Evolutionary conservation across 1,284 basidiomycete genomes (phyloP).

Genomic region (Ustilago curta): DNA sequence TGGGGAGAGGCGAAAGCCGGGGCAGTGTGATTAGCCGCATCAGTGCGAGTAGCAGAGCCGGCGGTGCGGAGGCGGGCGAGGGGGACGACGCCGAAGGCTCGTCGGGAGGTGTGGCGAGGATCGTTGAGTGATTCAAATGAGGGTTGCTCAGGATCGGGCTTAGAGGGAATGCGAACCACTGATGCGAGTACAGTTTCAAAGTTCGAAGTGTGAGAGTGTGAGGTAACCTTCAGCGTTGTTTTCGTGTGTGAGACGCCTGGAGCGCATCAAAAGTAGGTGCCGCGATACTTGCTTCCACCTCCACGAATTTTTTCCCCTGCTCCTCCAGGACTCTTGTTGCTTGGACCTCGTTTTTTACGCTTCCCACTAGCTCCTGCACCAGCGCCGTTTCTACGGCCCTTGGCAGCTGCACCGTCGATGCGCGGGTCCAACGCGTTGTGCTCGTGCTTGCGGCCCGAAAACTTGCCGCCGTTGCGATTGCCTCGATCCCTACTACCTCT

Average conservation of each 20-base stretch:
- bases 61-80: background rate
- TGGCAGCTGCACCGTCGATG: background rate
- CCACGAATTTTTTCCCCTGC: constrained; percentile 32
- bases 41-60: constrained; percentile 7
- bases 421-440: background rate
- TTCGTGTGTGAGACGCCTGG: no score
- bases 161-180: no score
- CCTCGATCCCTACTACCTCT: no score
- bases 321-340: constrained; percentile 10
- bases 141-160: background rate
- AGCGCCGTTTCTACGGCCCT: background rate
- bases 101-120: background rate
- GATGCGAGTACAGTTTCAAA: no score
- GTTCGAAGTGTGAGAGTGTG: no score
- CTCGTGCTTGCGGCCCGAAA: constrained; percentile 14
- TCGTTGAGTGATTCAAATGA: background rate
- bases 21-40: constrained; percentile 29
- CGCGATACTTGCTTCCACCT: constrained; percentile 49
- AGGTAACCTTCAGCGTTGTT: no score
- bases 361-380: background rate
- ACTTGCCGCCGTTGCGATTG: no score
- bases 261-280: constrained; percentile 44
- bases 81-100: background rate
- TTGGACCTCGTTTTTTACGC: background rate
- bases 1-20: constrained; percentile 22